Evolutionary conservation across 1,284 basidiomycete species (phyloP).

Genomic region (Ganoderma sinense): DNA sequence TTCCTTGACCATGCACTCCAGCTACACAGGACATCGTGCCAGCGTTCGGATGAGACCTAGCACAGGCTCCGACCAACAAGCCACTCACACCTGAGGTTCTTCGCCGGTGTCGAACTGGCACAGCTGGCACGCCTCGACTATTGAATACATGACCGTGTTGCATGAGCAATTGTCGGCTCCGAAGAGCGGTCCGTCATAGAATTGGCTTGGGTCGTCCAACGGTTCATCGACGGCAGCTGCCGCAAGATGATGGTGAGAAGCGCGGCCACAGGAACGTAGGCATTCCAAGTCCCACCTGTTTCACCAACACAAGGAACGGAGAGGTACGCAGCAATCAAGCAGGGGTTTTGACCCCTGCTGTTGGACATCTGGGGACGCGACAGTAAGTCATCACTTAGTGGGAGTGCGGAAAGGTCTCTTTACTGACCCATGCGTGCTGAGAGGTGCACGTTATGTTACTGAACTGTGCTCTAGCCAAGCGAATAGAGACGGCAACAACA

Average conservation of each 20-base stretch:
- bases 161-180: conserved; percentile 3
- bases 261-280: background rate
- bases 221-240: background rate
- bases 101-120: background rate
- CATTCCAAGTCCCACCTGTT: background rate
- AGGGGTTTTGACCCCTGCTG: background rate
- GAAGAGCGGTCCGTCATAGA: background rate
- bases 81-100: background rate
- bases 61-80: too few relatives aligned
- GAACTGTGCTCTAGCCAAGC: background rate
- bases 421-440: background rate
- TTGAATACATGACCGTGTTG: conserved; percentile 16
- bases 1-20: background rate
- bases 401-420: background rate
- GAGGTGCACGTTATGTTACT: background rate
- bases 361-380: background rate
- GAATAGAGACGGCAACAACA: background rate
- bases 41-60: too few relatives aligned
- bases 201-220: background rate
- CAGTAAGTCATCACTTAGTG: background rate
- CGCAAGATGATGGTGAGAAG: background rate
- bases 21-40: too few relatives aligned
- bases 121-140: conserved; percentile 1
- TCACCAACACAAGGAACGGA: background rate
- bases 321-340: background rate